phyloP scores from a whole-genome alignment of 257 asterid species.

The Paulownia fortunei region DNA sequence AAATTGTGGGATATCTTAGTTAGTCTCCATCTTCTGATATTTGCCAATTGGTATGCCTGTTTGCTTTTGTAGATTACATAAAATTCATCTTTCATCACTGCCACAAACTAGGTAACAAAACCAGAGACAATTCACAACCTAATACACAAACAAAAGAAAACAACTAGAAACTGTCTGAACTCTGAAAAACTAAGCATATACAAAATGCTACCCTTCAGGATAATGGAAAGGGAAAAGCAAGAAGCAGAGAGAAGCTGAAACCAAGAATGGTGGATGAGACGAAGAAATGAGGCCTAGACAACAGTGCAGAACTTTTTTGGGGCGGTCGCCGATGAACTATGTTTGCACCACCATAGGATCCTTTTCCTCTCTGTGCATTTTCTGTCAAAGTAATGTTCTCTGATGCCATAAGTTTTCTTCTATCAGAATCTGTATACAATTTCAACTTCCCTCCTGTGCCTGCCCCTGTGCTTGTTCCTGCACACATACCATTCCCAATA shows the following conservation, averaged over 20 bases:
- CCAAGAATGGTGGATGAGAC: slow-evolving; percentile 28
- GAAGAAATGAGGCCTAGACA: slow-evolving; percentile 12
- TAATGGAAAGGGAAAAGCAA: slow-evolving; percentile 24
- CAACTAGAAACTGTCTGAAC: neutral
- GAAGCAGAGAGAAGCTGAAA: slow-evolving; percentile 32
- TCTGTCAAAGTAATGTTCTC: neutral
- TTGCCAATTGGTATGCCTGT: neutral
- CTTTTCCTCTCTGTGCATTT: slow-evolving; percentile 47
- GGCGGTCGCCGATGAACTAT: slow-evolving; percentile 40
- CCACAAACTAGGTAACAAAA: neutral
- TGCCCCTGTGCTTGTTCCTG: slow-evolving; percentile 10
- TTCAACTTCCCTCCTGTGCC: neutral
- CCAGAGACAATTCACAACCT: neutral
- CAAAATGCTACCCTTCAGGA: neutral
- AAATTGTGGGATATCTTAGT: neutral
- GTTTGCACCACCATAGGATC: slow-evolving; percentile 55
- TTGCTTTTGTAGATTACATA: neutral
- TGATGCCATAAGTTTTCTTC: slow-evolving; percentile 17
- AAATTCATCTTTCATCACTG: neutral
- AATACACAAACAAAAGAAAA: neutral
- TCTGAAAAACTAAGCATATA: neutral
- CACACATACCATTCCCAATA: neutral
- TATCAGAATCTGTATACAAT: slow-evolving; percentile 16
- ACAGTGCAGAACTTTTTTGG: slow-evolving; percentile 26
- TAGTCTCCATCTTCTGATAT: neutral